Percentiles rank a stretch among this genome's conserved stretches.
These are phyloP conservation scores for Fusarium sp. DNA, from an alignment of 2,329 filamentous ascomycete genomes.

Conservation along the genomic window DNA sequence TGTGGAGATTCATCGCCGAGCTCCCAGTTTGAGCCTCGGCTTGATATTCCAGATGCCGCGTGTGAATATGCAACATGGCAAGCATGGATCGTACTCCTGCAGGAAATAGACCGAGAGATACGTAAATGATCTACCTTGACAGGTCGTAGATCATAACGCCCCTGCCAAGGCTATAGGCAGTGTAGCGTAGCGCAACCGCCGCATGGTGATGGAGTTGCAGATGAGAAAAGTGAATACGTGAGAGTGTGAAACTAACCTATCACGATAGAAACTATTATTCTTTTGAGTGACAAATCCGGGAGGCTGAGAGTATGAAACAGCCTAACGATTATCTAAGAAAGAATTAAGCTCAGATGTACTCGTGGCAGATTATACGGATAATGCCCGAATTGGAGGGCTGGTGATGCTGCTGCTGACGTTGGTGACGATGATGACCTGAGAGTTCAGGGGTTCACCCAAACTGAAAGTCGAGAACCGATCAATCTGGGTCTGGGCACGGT, in stretches of 20 bases:
- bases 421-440: constrained; percentile 13
- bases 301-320: constrained; percentile 20
- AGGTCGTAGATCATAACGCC: constrained; percentile 35
- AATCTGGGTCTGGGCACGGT: constrained; percentile 15
- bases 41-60: constrained; percentile 26
- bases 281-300: constrained; percentile 25
- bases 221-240: constrained; percentile 25
- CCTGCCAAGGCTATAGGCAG: constrained; percentile 29
- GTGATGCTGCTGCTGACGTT: constrained; percentile 18
- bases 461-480: constrained; percentile 26
- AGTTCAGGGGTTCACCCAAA: constrained; percentile 23
- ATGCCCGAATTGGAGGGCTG: constrained; percentile 38
- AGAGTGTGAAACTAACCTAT: constrained; percentile 37
- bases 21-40: constrained; percentile 35
- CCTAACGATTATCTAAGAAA: constrained; percentile 13
- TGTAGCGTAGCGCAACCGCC: constrained; percentile 6
- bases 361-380: constrained; percentile 32
- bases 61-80: constrained; percentile 31
- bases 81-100: constrained; percentile 2
- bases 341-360: constrained; percentile 13
- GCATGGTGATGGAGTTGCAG: constrained; percentile 34
- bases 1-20: constrained; percentile 25
- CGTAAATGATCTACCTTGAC: constrained; percentile 26
- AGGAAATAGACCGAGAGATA: constrained; percentile 7
- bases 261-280: constrained; percentile 10